phyloP scores from a whole-genome alignment of 805 yeast species.

The Candida yuanshanica region DNA sequence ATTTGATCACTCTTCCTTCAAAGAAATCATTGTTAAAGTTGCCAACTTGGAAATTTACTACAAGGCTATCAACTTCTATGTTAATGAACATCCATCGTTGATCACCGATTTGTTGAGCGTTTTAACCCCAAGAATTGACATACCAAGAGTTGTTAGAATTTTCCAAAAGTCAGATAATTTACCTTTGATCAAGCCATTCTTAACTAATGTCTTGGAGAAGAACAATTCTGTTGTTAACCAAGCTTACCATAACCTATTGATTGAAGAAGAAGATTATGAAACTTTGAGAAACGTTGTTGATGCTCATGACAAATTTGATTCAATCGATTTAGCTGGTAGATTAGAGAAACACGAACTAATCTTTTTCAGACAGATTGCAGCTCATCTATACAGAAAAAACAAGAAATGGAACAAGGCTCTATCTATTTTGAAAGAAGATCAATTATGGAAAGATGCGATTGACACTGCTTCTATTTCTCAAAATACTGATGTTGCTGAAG shows the following conservation, averaged over 20 bases:
- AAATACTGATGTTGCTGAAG: slow-evolving; percentile 79
- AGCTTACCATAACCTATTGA: slow-evolving; percentile 91
- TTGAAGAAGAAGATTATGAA: slow-evolving; percentile 95
- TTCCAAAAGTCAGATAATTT: slow-evolving; percentile 93
- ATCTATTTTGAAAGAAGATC: slow-evolving; percentile 82
- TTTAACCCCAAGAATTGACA: slow-evolving; percentile 83
- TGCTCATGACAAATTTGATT: slow-evolving; percentile 85
- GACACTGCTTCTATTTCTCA: slow-evolving; percentile 84
- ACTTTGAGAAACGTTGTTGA: slow-evolving; percentile 85
- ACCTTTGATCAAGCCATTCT: slow-evolving; percentile 93
- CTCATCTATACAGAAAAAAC: slow-evolving; percentile 86
- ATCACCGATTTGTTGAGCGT: slow-evolving; percentile 81
- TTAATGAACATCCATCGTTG: slow-evolving; percentile 86
- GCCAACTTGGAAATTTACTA: slow-evolving; percentile 94
- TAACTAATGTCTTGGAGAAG: slow-evolving; percentile 84
- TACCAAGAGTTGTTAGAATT: slow-evolving; percentile 90
- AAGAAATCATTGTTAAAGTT: slow-evolving; percentile 91
- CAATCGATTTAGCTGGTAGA: slow-evolving; percentile 85
- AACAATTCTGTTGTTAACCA: slow-evolving; percentile 87
- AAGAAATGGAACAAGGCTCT: slow-evolving; percentile 91
- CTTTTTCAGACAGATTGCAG: slow-evolving; percentile 95
- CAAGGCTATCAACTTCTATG: slow-evolving; percentile 93
- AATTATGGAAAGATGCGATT: slow-evolving; percentile 91
- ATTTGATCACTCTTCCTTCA: slow-evolving; percentile 89
- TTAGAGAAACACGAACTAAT: slow-evolving; percentile 86